A percentile compares a stretch with the other conserved stretches of the same genome.
Evolutionary conservation across 2,329 filamentous ascomycete genomes (phyloP).

Genomic region (Aureobasidium leucospermi): DNA sequence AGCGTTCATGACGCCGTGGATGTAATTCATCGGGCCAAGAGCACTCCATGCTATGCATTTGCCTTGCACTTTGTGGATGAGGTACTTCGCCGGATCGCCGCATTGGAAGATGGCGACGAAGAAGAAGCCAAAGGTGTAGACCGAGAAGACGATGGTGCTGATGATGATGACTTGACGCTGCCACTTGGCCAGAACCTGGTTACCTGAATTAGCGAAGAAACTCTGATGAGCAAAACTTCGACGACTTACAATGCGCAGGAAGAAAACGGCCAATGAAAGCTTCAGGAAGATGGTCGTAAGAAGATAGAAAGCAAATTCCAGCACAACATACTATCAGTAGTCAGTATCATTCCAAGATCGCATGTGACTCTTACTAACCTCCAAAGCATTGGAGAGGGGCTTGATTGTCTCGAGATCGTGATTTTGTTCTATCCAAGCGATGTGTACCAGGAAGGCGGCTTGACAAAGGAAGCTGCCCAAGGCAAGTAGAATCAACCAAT

Average conservation of each 20-base stretch:
- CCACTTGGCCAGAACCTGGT: constrained; percentile 24
- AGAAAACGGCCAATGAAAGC: constrained; percentile 40
- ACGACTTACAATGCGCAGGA: constrained; percentile 33
- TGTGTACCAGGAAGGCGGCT: constrained; percentile 22
- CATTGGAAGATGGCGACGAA: constrained; percentile 29
- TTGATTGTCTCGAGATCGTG: background rate
- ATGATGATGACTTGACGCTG: constrained; percentile 27
- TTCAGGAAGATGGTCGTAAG: constrained; percentile 35
- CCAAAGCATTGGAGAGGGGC: background rate
- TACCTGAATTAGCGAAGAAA: background rate
- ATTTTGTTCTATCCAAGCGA: background rate
- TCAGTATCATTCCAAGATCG: background rate
- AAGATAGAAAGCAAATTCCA: constrained; percentile 33
- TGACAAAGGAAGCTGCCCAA: constrained; percentile 27
- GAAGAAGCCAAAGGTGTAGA: constrained; percentile 30
- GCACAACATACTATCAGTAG: constrained; percentile 19
- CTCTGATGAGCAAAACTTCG: too few species aligned
- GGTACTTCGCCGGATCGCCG: constrained; percentile 21
- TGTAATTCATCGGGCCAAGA: constrained; percentile 19
- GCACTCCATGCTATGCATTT: constrained; percentile 20
- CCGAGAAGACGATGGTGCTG: constrained; percentile 21
- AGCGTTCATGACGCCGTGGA: constrained; percentile 28
- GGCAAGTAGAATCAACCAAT: constrained; percentile 34
- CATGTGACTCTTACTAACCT: background rate
- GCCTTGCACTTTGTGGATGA: constrained; percentile 17